Conservation (phyloP, 2,329 filamentous ascomycete genomes). For the Alternaria sp. region DNA sequence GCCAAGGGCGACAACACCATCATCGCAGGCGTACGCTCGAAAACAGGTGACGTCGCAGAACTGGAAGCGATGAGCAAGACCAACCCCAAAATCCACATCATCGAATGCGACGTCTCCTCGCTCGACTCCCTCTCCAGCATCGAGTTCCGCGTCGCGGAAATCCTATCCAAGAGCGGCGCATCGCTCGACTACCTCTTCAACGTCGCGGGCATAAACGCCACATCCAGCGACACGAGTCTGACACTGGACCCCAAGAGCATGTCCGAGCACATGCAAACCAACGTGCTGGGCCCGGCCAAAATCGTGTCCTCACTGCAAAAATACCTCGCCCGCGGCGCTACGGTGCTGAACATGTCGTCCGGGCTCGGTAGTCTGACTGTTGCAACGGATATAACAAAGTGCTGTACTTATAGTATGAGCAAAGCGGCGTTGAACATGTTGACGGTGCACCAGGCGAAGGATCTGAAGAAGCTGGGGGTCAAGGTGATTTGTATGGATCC, state of each 20-base stretch:
- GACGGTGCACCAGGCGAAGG: constrained; percentile 51
- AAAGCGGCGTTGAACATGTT: constrained; percentile 56
- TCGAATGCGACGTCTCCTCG: constrained; percentile 50
- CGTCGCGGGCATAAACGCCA: constrained; percentile 52
- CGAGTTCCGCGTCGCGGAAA: constrained; percentile 42
- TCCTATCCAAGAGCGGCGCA: constrained; percentile 39
- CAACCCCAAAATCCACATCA: constrained; percentile 45
- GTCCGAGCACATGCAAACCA: constrained; percentile 52
- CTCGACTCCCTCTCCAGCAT: constrained; percentile 44
- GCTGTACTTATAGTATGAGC: constrained; percentile 51
- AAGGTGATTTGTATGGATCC: constrained; percentile 53
- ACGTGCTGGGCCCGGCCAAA: constrained; percentile 58
- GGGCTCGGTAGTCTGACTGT: constrained; percentile 44
- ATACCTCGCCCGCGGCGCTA: constrained; percentile 38
- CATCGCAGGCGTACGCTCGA: constrained; percentile 50
- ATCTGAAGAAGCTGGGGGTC: constrained; percentile 36
- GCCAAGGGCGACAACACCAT: constrained; percentile 43
- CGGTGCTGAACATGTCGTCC: constrained; percentile 46
- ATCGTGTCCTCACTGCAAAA: constrained; percentile 49
- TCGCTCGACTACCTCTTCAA: constrained; percentile 54
- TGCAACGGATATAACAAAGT: constrained; percentile 41
- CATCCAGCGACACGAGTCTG: constrained; percentile 47
- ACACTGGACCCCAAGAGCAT: constrained; percentile 49
- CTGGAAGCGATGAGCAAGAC: constrained; percentile 31
- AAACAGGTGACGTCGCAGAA: constrained; percentile 35